A percentile compares a stretch with the other conserved stretches of the same genome.
Evolutionary conservation across 345 rosid genomes (phyloP).

Genomic region (Hypericum perforatum): DNA sequence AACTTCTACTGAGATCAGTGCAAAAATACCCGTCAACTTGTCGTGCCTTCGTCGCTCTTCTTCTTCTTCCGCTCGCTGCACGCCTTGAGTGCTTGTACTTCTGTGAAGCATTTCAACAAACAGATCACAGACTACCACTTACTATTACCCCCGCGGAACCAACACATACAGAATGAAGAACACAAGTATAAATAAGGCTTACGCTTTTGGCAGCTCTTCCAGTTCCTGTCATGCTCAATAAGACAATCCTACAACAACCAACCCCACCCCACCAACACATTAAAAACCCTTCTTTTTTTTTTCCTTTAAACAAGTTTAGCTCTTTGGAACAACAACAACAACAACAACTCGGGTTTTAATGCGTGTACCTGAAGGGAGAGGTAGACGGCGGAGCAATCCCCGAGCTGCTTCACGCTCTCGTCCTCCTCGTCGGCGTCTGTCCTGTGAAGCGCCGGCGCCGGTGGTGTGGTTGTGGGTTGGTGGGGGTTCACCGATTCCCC

Average conservation of each 20-base stretch:
- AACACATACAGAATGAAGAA: background rate
- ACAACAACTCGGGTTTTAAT: too few species aligned
- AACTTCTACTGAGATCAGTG: too few species aligned
- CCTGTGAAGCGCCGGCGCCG: conserved; percentile 33
- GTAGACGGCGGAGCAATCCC: conserved; percentile 68
- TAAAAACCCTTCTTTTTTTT: background rate
- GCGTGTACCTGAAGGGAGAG: conserved; percentile 52
- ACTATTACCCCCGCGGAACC: background rate
- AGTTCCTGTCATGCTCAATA: conserved; percentile 51
- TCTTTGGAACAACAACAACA: too few species aligned
- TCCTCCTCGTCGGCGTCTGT: conserved; percentile 72
- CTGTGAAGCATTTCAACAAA: conserved; percentile 24
- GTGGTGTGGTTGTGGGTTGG: background rate
- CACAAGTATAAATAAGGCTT: conserved; percentile 3
- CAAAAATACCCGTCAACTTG: conserved; percentile 4
- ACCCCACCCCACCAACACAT: background rate
- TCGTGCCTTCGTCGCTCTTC: conserved; percentile 15
- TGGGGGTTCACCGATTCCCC: too few species aligned
- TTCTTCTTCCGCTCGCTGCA: conserved; percentile 34
- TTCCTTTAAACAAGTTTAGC: background rate
- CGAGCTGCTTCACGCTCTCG: conserved; percentile 81
- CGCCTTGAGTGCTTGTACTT: conserved; percentile 56
- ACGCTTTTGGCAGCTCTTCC: conserved; percentile 88
- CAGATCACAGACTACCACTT: background rate
- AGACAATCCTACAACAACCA: conserved; percentile 66